Percentiles rank a stretch among this genome's conserved stretches.
phyloP scores from a whole-genome alignment of 176 grass and related monocot genomes.

The Bromus sterilis region DNA sequence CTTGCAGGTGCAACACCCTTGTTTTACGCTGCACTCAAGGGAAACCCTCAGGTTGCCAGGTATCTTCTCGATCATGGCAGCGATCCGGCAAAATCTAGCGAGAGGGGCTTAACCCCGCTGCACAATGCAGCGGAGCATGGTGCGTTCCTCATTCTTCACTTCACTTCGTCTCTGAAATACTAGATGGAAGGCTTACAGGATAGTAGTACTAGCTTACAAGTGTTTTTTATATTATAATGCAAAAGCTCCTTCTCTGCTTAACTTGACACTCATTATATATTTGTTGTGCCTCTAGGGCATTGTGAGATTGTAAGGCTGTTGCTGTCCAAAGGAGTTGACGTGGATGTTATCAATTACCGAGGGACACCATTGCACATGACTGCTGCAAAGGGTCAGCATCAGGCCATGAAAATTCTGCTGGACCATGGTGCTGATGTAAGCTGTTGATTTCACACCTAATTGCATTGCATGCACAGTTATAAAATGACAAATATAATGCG shows the following conservation, averaged over 20 bases:
- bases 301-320: background rate
- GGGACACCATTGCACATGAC: slow-evolving; percentile 42
- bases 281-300: slow-evolving; percentile 8
- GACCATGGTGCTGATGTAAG: slow-evolving; percentile 41
- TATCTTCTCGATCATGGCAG: slow-evolving; percentile 39
- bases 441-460: background rate
- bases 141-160: background rate
- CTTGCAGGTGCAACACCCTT: background rate
- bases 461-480: background rate
- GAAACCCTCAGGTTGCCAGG: background rate
- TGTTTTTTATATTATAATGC: background rate
- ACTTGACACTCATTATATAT: background rate
- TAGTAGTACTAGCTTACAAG: background rate
- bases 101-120: slow-evolving; percentile 19
- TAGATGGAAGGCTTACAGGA: background rate
- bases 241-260: background rate
- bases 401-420: slow-evolving; percentile 34
- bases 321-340: slow-evolving; percentile 31
- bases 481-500: background rate
- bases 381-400: background rate
- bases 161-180: background rate
- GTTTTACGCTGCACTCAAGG: background rate
- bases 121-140: slow-evolving; percentile 22
- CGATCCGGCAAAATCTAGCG: slow-evolving; percentile 10
- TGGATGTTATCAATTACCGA: slow-evolving; percentile 11